Evolutionary conservation across 2,329 filamentous ascomycete species (phyloP), one percentile per base, ranked within the genome.

Genomic region (Orbilia quercus): DNA sequence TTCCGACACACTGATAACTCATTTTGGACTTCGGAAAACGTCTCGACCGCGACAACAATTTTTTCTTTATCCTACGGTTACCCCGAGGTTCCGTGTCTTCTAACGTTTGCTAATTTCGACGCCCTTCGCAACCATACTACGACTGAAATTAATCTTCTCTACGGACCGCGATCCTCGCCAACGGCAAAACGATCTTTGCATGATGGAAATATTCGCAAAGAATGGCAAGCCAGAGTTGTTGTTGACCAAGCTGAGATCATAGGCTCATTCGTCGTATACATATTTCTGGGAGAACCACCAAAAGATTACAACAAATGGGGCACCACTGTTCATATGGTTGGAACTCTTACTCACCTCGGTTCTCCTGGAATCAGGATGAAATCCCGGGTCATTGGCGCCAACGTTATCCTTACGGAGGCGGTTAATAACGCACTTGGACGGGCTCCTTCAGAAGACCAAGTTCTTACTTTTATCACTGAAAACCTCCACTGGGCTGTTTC

Each of bases 161-260:
- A 77, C 23, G 66, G 66, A 14, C 76, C 76, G 1, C 4, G 6
- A 7, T 38, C 54, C 40, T 7, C 18, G n/a, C 2, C 54, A 1
- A 20, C 31, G 11, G 31, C 25, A 11, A 73, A 66, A 28, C 22
- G 69, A 50, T 47, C 62, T 7, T 7, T 62, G 6, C 25, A 44
- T 4, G 12, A 2, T 34, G 18, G 6, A 6, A 44, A 28, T n/a
- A 44, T 45, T 14, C 60, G 69, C 7, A 36, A 50, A 12, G 76
- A 77, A 69, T 77, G 76, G 76, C 67, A 76, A 40, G 75, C 67
- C 38, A 70, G 73, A 48, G 14, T 77, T 14, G 65, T 73, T 47
- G 70, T 75, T 18, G 76, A 77, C 51, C 66, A 69, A 45, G 58
- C 67, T n/a, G 76, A 77, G 20, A 28, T 77, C 16, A 22, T 36